These are phyloP conservation scores for Colletotrichum cordylinicola DNA, from an alignment of 2,329 filamentous ascomycete species.

Conservation along the genomic window DNA sequence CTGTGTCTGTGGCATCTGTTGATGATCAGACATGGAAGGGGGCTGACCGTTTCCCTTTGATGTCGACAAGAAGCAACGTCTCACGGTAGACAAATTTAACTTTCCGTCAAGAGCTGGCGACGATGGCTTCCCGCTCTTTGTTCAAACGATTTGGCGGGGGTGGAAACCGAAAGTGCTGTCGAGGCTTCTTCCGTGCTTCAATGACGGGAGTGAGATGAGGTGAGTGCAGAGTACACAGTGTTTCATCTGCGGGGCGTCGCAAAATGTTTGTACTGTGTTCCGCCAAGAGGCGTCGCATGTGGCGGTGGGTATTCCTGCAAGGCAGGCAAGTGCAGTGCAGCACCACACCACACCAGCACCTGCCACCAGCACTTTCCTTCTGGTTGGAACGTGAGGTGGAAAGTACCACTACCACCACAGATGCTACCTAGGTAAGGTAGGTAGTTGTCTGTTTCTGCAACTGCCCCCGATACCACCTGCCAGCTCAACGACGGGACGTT, in stretches of 20 bases:
- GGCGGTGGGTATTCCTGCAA: background rate
- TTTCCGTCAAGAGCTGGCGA: background rate
- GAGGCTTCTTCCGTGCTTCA: background rate
- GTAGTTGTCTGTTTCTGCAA: background rate
- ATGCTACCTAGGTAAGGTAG: background rate
- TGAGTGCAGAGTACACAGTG: background rate
- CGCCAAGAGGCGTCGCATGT: background rate
- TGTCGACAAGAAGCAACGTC: background rate
- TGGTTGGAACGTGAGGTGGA: background rate
- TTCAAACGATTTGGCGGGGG: background rate
- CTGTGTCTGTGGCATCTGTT: background rate
- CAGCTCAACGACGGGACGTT: background rate
- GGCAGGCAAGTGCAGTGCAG: background rate
- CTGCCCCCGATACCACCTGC: background rate
- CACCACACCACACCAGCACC: background rate
- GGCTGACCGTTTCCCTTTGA: background rate
- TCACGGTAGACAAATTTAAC: background rate
- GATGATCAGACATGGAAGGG: background rate
- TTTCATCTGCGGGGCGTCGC: fast-evolving
- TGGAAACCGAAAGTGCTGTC: background rate
- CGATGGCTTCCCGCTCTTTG: conserved; percentile 6
- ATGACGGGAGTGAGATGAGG: background rate
- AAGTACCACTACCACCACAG: background rate
- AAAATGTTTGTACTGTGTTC: background rate
- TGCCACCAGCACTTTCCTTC: background rate